Conservation (phyloP, 768 basidiomycete genomes). For the Pleurotus tuber-regium region DNA sequence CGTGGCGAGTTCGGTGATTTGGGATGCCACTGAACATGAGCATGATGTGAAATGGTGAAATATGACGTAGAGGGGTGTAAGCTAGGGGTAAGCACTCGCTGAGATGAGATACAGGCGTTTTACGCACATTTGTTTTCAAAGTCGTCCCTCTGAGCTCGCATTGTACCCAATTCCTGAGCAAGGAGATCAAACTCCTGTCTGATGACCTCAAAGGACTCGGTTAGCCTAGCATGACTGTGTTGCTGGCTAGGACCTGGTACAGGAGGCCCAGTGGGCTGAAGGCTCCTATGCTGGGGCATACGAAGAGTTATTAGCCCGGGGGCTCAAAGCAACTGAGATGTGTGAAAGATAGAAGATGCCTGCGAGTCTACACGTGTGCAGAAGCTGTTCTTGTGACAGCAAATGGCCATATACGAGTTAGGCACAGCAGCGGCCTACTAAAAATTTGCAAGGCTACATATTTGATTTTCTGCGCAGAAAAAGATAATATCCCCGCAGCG, state of each 20-base stretch:
- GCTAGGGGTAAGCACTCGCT: too few relatives aligned
- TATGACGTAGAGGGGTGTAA: too few relatives aligned
- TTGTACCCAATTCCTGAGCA: conserved; percentile 58
- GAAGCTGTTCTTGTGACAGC: not conserved
- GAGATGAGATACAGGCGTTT: not conserved
- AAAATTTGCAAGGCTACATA: too few relatives aligned
- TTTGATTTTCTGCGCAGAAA: too few relatives aligned
- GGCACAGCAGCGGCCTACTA: too few relatives aligned
- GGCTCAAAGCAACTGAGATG: not conserved
- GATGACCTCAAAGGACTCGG: conserved; percentile 79
- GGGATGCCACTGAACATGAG: conserved; percentile 59
- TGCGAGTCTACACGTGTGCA: conserved; percentile 1
- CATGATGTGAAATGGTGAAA: not conserved
- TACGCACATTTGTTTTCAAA: conserved; percentile 83
- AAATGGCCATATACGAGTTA: not conserved
- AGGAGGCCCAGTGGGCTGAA: conserved; percentile 50
- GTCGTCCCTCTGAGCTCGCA: conserved; percentile 83
- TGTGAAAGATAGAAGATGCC: not conserved
- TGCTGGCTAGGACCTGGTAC: conserved; percentile 39
- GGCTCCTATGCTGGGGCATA: conserved; percentile 43
- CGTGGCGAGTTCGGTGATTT: conserved; percentile 87
- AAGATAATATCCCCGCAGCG: too few relatives aligned
- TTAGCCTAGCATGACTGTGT: conserved; percentile 45
- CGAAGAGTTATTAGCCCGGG: not conserved
- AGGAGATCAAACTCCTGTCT: conserved; percentile 83